These are phyloP conservation scores for Spatholobus suberectus DNA, from an alignment of 306 rosid species.

Conservation along the genomic window DNA sequence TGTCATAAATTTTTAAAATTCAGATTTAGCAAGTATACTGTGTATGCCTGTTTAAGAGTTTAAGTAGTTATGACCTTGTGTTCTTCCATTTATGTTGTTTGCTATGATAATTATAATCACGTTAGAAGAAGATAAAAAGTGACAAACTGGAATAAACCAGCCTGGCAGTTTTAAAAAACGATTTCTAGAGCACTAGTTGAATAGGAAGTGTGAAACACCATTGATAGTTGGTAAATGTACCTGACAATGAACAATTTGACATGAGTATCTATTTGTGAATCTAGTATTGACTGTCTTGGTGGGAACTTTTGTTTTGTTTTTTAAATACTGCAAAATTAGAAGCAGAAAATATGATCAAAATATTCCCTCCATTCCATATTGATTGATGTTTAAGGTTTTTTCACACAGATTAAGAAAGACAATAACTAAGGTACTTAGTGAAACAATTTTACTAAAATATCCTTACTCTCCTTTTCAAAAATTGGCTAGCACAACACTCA, in stretches of 20 bases:
- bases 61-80: neutral
- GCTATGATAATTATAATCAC: neutral
- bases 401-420: too few relatives aligned
- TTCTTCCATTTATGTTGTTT: neutral
- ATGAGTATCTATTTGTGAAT: neutral
- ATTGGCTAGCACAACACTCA: too few relatives aligned
- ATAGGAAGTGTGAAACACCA: slow-evolving; percentile 8
- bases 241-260: neutral
- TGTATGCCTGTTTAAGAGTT: neutral
- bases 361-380: too few relatives aligned
- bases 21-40: neutral
- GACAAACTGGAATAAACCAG: slow-evolving; percentile 17
- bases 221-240: neutral
- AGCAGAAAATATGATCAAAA: neutral
- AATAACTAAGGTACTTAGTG: too few relatives aligned
- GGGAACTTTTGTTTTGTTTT: neutral
- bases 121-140: neutral
- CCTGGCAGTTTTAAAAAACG: neutral
- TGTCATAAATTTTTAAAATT: neutral
- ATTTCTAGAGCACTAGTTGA: slow-evolving; percentile 5
- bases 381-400: too few relatives aligned
- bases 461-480: too few relatives aligned
- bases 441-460: too few relatives aligned
- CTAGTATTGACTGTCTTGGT: neutral
- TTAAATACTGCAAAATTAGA: neutral